Conservation (phyloP, 257 asterid genomes). For the Salvia miltiorrhiza region DNA sequence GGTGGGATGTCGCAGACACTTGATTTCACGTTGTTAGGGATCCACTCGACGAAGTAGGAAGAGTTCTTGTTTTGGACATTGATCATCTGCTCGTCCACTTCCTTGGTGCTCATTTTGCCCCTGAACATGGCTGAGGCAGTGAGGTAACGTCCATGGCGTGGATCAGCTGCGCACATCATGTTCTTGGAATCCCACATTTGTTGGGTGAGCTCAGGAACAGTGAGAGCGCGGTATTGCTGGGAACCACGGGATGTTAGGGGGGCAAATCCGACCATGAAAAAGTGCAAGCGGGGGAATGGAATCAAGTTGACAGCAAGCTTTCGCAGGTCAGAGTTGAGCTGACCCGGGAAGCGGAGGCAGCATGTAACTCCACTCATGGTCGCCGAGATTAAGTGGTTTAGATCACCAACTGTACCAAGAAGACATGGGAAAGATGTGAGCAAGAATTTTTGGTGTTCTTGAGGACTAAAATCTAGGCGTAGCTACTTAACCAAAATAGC, state of each 20-base stretch:
- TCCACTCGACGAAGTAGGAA: too few relatives aligned
- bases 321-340: conserved; percentile 77
- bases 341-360: conserved; percentile 91
- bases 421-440: conserved; percentile 4
- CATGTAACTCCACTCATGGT: conserved; percentile 94
- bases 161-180: conserved; percentile 96
- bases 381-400: conserved; percentile 84
- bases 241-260: conserved; percentile 89
- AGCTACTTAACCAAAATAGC: background rate
- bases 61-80: too few relatives aligned
- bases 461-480: background rate
- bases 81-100: conserved; percentile 89
- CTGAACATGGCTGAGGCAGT: conserved; percentile 95
- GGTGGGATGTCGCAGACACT: conserved; percentile 95
- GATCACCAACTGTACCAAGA: conserved; percentile 63
- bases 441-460: background rate
- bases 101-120: conserved; percentile 90
- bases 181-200: conserved; percentile 96
- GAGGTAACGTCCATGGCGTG: conserved; percentile 86
- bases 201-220: conserved; percentile 85
- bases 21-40: conserved; percentile 86
- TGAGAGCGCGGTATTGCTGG: conserved; percentile 85
- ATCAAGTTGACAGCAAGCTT: conserved; percentile 89
- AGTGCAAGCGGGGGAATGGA: conserved; percentile 86
- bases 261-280: conserved; percentile 91